Base-by-base conservation (phyloP, 1,284 basidiomycete species). In the Meira miltonrushii region DNA sequence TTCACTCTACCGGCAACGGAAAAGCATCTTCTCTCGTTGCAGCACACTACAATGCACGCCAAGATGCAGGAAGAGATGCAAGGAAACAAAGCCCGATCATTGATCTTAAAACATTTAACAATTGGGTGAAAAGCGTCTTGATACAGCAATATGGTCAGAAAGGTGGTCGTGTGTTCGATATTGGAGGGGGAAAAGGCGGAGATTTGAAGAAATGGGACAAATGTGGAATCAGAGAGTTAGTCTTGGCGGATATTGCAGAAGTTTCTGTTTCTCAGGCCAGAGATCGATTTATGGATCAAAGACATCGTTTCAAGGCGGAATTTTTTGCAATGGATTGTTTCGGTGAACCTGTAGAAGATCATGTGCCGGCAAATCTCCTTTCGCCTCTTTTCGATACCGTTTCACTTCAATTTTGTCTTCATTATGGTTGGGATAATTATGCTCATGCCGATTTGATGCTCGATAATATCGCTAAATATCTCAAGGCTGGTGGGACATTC, bases 341-440 rank as follows among this genome's bases (percentile, higher is more conserved):
- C 77, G 82, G 83, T 79, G 83, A 87, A 64, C 81, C 87, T 1
- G 82, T 98, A 44, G 82, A 83, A 9, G 84, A 85, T 49, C 86
- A 83, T 15, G 83, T 96, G n/a, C 82, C 88, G 0, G 82, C 83
- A 0, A 81, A 84, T 13, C 81, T 84, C 83, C 62, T 83, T 75
- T 66, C 79, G 15, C 77, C 66, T 37, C 86, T 85, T 11, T 96
- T 96, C 76, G 93, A 97, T 78, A 90, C 90, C 53, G 91, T 98
- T 19, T 89, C 90, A 1, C 88, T 97, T 88, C 95, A 99, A 78
- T 99, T 99, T 79, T 98, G 94, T 80, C 95, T 98, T 90, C 95
- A 99, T 79, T 98, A 99, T 75, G 95, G 94, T 8, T 98, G 97
- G 79, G 92, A 97, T 77, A 88, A 84, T 41, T 85, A 87, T 33